Percentiles rank a stretch among this genome's conserved stretches.
Evolutionary conservation across 805 yeast species (phyloP).

Genomic region (Vanderwaltozyma yarrowii): DNA sequence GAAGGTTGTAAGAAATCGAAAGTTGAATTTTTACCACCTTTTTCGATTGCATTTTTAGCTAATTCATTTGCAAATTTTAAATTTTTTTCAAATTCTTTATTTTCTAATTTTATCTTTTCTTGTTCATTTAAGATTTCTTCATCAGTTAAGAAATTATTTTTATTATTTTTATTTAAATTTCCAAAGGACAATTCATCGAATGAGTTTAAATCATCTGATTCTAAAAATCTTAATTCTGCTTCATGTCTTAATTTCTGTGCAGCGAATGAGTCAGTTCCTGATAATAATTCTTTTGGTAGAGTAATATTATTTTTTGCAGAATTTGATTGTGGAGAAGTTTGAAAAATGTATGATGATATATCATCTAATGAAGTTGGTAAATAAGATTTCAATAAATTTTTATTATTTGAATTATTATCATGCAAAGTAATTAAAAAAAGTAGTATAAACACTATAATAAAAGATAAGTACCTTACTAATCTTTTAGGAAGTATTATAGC

Average conservation of each 20-base stretch:
- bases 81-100: neutral
- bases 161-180: too few relatives aligned
- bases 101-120: neutral
- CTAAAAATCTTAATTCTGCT: conserved; percentile 2
- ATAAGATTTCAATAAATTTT: neutral
- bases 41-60: conserved; percentile 4
- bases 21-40: conserved; percentile 3
- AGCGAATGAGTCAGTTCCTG: neutral
- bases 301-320: neutral
- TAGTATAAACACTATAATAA: neutral
- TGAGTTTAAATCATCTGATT: neutral
- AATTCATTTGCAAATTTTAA: neutral
- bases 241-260: conserved; percentile 1
- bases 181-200: neutral
- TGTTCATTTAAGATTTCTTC: neutral
- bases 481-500: conserved; percentile 2
- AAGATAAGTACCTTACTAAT: neutral
- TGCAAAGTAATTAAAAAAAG: neutral
- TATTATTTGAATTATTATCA: too few relatives aligned
- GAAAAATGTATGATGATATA: conserved; percentile 1
- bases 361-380: neutral
- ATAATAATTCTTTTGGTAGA: too few relatives aligned
- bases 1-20: conserved; percentile 11
- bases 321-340: neutral
- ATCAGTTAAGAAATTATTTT: neutral